These are phyloP conservation scores for Penicillium goetzii DNA, from an alignment of 495 filamentous ascomycete genomes.

Conservation along the genomic window DNA sequence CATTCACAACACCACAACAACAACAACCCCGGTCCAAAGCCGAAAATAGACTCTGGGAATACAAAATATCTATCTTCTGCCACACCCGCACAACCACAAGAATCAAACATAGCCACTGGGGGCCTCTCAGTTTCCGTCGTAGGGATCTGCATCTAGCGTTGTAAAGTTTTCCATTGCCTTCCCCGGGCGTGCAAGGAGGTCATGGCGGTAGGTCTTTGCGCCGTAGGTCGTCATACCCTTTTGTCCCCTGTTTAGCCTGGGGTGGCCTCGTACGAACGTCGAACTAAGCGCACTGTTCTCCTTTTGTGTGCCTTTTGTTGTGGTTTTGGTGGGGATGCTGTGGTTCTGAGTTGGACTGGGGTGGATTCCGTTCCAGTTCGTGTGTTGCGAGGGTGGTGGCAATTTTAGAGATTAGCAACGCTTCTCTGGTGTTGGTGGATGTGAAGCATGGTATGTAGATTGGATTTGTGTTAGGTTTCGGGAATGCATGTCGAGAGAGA, in stretches of 20 bases:
- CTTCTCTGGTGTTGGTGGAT: too few species aligned
- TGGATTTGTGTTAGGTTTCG: too few species aligned
- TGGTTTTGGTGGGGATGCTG: not conserved
- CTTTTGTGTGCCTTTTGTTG: not conserved
- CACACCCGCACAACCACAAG: not conserved
- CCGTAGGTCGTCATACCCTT: not conserved
- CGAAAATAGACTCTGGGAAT: conserved; percentile 25
- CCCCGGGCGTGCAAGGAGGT: not conserved
- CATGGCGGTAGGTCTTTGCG: conserved; percentile 1
- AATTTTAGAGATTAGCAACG: too few species aligned
- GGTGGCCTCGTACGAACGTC: conserved; percentile 1
- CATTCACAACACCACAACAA: conserved; percentile 14
- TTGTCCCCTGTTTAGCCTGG: not conserved
- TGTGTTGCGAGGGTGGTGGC: not conserved
- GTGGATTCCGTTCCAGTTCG: conserved; percentile 2
- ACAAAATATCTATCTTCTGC: conserved; percentile 11
- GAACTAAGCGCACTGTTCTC: not conserved
- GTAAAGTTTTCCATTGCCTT: not conserved
- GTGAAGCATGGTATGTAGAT: too few species aligned
- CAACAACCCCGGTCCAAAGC: conserved; percentile 11
- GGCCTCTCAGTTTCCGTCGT: not conserved
- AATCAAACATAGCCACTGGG: conserved; percentile 2
- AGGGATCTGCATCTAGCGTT: not conserved
- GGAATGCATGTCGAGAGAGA: too few species aligned
- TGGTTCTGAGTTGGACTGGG: not conserved